Percentiles rank a stretch among this genome's conserved stretches.
Evolutionary conservation across 306 rosid species (phyloP).

Genomic region (Sechiopsis laciniata): DNA sequence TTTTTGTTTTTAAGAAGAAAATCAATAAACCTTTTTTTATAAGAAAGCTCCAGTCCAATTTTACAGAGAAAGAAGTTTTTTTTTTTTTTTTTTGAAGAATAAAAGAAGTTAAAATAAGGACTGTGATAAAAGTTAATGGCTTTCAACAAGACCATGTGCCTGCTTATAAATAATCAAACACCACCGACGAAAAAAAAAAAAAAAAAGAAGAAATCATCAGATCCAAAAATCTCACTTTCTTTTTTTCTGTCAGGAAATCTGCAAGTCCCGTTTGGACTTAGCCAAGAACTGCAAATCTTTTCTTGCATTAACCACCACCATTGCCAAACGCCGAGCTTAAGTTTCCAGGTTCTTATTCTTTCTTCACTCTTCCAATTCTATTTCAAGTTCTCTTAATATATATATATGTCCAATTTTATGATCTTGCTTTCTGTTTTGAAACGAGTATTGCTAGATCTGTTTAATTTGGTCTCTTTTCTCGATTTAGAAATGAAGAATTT

Average conservation of each 20-base stretch:
- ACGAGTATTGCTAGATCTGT: constrained; percentile 12
- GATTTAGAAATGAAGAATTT: neutral
- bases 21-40: no score
- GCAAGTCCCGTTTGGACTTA: neutral
- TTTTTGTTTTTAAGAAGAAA: no score
- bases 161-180: neutral
- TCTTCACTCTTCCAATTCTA: neutral
- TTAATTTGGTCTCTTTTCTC: neutral
- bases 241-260: neutral
- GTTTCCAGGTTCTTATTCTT: constrained; percentile 3
- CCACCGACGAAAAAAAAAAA: neutral
- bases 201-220: neutral
- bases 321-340: neutral
- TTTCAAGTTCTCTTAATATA: neutral
- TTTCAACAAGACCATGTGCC: neutral
- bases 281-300: neutral
- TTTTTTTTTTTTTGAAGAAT: no score
- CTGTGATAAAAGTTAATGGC: no score
- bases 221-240: constrained; percentile 10
- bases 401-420: neutral
- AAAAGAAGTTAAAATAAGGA: no score
- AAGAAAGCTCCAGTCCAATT: no score
- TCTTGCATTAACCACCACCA: constrained; percentile 10
- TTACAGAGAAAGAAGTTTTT: no score
- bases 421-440: constrained; percentile 3